Evolutionary conservation across 352 stramenopile species (phyloP).

Genomic region (Pythium graminicola): DNA sequence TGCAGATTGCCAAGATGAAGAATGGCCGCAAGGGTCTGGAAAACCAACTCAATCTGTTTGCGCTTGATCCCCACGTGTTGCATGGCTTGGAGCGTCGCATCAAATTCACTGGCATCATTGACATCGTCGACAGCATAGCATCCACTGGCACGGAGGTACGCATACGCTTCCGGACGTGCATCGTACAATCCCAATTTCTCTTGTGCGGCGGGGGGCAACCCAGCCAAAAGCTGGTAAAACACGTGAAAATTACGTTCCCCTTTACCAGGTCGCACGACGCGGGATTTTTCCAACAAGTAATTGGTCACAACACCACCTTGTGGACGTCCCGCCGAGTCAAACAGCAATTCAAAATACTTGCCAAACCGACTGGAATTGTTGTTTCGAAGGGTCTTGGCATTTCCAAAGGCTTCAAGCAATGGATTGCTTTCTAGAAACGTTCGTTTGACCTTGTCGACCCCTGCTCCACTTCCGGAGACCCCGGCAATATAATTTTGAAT

Average conservation of each 20-base stretch:
- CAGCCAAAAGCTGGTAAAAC: slow-evolving; percentile 90
- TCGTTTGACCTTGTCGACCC: slow-evolving; percentile 85
- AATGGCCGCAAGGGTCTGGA: slow-evolving; percentile 74
- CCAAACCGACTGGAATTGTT: slow-evolving; percentile 94
- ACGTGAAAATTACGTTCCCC: slow-evolving; percentile 94
- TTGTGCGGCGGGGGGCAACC: slow-evolving; percentile 45
- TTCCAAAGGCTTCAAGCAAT: slow-evolving; percentile 95
- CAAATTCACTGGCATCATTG: slow-evolving; percentile 87
- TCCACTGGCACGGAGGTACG: slow-evolving; percentile 86
- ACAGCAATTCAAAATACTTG: slow-evolving; percentile 94
- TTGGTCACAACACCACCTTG: slow-evolving; percentile 89
- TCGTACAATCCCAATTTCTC: slow-evolving; percentile 65
- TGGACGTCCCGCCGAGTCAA: slow-evolving; percentile 76
- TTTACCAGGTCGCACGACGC: slow-evolving; percentile 78
- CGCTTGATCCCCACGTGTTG: slow-evolving; percentile 84
- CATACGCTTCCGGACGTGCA: slow-evolving; percentile 53
- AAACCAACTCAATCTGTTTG: slow-evolving; percentile 85
- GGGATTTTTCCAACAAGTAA: slow-evolving; percentile 90
- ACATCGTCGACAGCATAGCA: slow-evolving; percentile 89
- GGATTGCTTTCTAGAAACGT: slow-evolving; percentile 93
- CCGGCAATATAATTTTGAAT: slow-evolving; percentile 88
- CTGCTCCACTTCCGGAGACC: slow-evolving; percentile 65
- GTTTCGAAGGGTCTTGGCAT: slow-evolving; percentile 93
- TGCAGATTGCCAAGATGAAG: slow-evolving; percentile 76
- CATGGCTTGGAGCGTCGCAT: slow-evolving; percentile 83